phyloP scores from a whole-genome alignment of 208 protist species.

The Leishmania mexicana region DNA sequence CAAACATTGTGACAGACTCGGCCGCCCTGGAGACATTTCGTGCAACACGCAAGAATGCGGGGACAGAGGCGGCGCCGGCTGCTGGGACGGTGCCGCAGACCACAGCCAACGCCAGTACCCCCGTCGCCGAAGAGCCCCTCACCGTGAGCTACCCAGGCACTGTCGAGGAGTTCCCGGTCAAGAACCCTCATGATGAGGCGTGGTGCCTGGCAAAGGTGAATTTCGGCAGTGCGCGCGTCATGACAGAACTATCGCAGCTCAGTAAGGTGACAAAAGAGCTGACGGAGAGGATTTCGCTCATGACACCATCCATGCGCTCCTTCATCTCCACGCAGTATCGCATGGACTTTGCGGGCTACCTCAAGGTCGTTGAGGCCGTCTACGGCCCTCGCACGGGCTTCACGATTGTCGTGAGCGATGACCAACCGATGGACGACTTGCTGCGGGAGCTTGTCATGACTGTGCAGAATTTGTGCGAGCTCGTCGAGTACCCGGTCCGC shows the following conservation, averaged over 20 bases:
- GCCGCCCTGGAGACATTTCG: conserved; percentile 17
- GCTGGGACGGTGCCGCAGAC: conserved; percentile 3
- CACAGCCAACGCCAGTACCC: background rate
- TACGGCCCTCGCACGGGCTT: conserved; percentile 63
- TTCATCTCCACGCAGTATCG: conserved; percentile 39
- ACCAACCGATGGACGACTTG: conserved; percentile 30
- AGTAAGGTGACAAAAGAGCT: conserved; percentile 13
- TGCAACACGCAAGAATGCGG: background rate
- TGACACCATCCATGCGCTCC: conserved; percentile 31
- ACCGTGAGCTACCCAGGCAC: background rate
- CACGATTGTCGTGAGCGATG: conserved; percentile 47
- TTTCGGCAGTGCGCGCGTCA: conserved; percentile 43
- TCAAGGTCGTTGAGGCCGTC: conserved; percentile 49
- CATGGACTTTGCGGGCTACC: conserved; percentile 57
- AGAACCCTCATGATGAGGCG: conserved; percentile 61
- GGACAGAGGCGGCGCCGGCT: background rate
- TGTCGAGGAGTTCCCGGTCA: conserved; percentile 16
- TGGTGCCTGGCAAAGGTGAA: conserved; percentile 49
- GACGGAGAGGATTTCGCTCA: conserved; percentile 11
- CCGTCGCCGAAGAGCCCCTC: background rate
- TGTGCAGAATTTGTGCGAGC: conserved; percentile 45
- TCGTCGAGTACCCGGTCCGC: conserved; percentile 54
- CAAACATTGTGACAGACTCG: conserved; percentile 21
- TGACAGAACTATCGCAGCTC: conserved; percentile 41
- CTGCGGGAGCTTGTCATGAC: conserved; percentile 39